These are phyloP conservation scores for Simplicillium aogashimaense DNA, from an alignment of 2,329 filamentous ascomycete genomes.

Conservation along the genomic window DNA sequence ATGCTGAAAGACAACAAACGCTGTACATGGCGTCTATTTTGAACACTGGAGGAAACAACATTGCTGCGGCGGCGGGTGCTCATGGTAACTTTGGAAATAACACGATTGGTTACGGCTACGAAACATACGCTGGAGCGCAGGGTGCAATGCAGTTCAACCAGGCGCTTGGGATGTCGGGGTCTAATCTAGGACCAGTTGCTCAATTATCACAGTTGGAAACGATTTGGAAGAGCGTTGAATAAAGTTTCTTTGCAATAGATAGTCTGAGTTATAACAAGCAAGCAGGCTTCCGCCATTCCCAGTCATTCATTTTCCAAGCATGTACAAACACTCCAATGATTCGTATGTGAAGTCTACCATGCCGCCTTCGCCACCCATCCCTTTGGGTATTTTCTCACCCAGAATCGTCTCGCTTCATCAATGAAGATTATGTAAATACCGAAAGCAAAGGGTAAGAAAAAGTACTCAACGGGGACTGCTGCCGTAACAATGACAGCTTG, in stretches of 20 bases:
- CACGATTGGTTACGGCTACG: slow-evolving; percentile 1
- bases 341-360: slow-evolving; percentile 28
- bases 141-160: slow-evolving; percentile 2
- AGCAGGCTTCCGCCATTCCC: too few relatives aligned
- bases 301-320: too few relatives aligned
- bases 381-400: slow-evolving; percentile 47
- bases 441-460: slow-evolving; percentile 67
- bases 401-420: slow-evolving; percentile 58
- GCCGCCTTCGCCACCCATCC: slow-evolving; percentile 49
- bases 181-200: neutral
- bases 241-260: neutral
- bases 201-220: slow-evolving; percentile 1
- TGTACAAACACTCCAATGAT: too few relatives aligned
- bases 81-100: slow-evolving; percentile 1
- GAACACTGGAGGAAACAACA: slow-evolving; percentile 1
- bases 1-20: neutral
- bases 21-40: slow-evolving; percentile 1
- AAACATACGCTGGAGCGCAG: neutral
- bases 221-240: slow-evolving; percentile 2
- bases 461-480: slow-evolving; percentile 59
- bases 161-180: neutral
- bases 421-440: slow-evolving; percentile 47
- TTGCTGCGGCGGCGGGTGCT: neutral
- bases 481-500: slow-evolving; percentile 52
- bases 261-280: too few relatives aligned